Evolutionary conservation across 1,284 basidiomycete genomes (phyloP).

Genomic region (Malassezia psittaci): DNA sequence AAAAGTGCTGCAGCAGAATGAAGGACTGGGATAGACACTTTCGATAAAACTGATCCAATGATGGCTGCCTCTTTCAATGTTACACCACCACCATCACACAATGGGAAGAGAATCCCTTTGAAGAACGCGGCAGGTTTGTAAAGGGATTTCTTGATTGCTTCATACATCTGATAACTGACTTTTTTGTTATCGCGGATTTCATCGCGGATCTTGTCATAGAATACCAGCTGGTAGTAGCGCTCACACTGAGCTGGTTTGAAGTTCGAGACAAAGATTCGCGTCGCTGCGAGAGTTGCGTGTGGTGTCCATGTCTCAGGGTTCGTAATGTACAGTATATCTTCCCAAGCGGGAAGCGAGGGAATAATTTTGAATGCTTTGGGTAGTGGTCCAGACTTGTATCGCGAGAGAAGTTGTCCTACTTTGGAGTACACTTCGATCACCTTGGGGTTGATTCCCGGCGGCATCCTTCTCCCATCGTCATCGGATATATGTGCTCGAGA

Average conservation of each 20-base stretch:
- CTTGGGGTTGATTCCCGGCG: constrained; percentile 81
- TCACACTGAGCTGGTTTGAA: constrained; percentile 95
- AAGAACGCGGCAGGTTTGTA: constrained; percentile 98
- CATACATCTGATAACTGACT: constrained; percentile 85
- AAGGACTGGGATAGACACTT: constrained; percentile 84
- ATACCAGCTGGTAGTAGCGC: constrained; percentile 79
- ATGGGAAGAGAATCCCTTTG: constrained; percentile 92
- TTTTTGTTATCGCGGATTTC: constrained; percentile 74
- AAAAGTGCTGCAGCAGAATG: constrained; percentile 92
- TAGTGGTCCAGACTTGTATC: constrained; percentile 88
- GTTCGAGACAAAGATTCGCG: constrained; percentile 88
- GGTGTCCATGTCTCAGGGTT: constrained; percentile 87
- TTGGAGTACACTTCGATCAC: constrained; percentile 91
- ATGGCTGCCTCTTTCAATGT: constrained; percentile 92
- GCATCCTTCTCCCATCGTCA: constrained; percentile 48
- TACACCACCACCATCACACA: constrained; percentile 68
- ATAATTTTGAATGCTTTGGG: constrained; percentile 98
- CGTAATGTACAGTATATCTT: constrained; percentile 85
- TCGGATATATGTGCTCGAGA: constrained; percentile 21
- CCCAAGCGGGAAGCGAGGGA: constrained; percentile 90
- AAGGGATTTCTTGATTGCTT: constrained; percentile 76
- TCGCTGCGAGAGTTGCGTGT: constrained; percentile 86
- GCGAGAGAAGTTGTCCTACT: constrained; percentile 72
- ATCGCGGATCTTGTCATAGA: constrained; percentile 80
- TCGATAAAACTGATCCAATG: constrained; percentile 78